Evolutionary conservation across 805 yeast species (phyloP), one percentile per base, ranked within the genome.

Genomic region (Barnettozyma populi): DNA sequence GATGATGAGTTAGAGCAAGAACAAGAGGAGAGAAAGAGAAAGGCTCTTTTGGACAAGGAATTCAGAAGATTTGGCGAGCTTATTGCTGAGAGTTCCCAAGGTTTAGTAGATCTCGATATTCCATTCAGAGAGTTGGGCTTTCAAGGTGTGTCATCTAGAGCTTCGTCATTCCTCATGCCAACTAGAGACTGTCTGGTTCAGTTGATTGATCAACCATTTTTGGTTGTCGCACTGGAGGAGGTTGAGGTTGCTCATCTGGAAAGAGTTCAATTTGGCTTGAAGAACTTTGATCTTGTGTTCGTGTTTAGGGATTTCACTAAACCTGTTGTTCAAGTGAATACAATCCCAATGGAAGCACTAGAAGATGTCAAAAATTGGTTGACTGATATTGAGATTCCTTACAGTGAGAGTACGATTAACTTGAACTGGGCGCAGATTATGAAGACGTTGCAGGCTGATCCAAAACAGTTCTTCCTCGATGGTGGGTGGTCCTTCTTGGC

Each of bases 1-100:
- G 99, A 94, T 67, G 99, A 94, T 67, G 99, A 94, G 70, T 74
- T 94, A 54, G 98, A 94, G 68, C 97, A 92, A 68, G 99, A 94
- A 71, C 97, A 92, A 69, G 98, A 94, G 67, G 99, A 94, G 70
- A 83, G 97, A 71, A 78, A 92, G 67, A 79, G 97, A 69, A 86
- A 95, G 60, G 86, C 87, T 21, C 79, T 88, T 35, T 78, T 94
- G 60, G 97, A 94, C 69, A 88, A 86, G 66, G 98, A 94, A 68
- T 94, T 90, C 70, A 84, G 82, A 67, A 74, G 76, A 41, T 94
- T 90, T 70, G 92, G 92, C 18, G 97, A 94, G 68, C 79, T 84
- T 52, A 90, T 94, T 55, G 83, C 96, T 13, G 97, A 89, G 54
- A 85, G 94, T 0, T 82, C 96, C 0, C 79, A 81, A 60, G 95